A percentile compares a stretch with the other conserved stretches of the same genome.
phyloP scores from a whole-genome alignment of 371 early-diverging fungal genomes.

The Chytridium lagenaria region DNA sequence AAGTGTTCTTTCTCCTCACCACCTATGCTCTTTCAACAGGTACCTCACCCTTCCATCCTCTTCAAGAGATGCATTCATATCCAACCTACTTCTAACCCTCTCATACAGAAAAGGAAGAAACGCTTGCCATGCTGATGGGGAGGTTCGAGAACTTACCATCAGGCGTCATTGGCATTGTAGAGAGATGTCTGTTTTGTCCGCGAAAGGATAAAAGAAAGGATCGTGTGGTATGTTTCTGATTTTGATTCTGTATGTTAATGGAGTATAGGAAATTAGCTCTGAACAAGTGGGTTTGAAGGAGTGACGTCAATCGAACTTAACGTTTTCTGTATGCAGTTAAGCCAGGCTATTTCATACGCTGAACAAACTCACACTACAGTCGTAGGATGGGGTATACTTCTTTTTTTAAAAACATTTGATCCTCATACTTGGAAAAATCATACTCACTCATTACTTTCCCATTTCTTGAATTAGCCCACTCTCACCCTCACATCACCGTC shows the following conservation, averaged over 20 bases:
- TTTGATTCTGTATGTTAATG: neutral
- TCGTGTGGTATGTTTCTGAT: constrained; percentile 67
- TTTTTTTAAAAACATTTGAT: too few species aligned
- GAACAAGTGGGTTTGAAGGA: constrained; percentile 29
- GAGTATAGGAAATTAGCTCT: constrained; percentile 27
- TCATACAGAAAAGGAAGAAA: constrained; percentile 67
- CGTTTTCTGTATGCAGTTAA: constrained; percentile 51
- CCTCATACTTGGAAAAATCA: neutral
- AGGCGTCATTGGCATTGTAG: constrained; percentile 55
- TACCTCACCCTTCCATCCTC: too few species aligned
- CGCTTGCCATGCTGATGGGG: constrained; percentile 75
- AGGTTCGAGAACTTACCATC: constrained; percentile 11
- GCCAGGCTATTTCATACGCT: constrained; percentile 70
- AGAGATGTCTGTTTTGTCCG: constrained; percentile 63
- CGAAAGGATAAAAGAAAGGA: constrained; percentile 80
- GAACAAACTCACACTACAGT: constrained; percentile 65
- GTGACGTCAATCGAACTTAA: neutral
- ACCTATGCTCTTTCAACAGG: too few species aligned
- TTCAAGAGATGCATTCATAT: too few species aligned
- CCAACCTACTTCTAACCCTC: too few species aligned
- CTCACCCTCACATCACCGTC: constrained; percentile 79
- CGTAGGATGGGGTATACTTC: constrained; percentile 72
- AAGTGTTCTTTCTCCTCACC: too few species aligned
- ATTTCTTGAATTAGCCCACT: too few species aligned
- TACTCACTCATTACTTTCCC: too few species aligned